A percentile compares a stretch with the other conserved stretches of the same genome.
phyloP scores from a whole-genome alignment of 345 rosid genomes.

The Heritiera fomes region DNA sequence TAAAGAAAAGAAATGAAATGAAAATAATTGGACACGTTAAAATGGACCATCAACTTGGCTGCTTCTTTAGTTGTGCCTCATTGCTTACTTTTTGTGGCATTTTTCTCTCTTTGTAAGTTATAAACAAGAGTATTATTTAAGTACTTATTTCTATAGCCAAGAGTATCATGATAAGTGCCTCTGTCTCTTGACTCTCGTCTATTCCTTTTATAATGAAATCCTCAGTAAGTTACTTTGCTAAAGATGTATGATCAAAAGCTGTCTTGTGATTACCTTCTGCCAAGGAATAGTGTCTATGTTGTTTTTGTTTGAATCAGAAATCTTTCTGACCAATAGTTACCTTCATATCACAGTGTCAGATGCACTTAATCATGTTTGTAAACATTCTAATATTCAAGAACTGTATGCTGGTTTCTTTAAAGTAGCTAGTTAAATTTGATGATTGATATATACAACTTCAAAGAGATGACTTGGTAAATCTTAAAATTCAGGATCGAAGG shows the following conservation, averaged over 20 bases:
- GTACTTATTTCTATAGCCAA: neutral
- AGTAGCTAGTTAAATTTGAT: neutral
- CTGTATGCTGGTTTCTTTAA: neutral
- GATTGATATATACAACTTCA: too few relatives aligned
- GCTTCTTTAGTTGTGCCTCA: neutral
- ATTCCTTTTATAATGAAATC: neutral
- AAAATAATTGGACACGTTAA: conserved; percentile 27
- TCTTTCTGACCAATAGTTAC: neutral
- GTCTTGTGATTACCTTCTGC: neutral
- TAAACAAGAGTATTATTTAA: too few relatives aligned
- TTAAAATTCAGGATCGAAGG: conserved; percentile 67
- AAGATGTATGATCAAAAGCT: neutral
- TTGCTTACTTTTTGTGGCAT: neutral
- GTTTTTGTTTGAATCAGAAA: neutral
- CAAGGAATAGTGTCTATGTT: neutral
- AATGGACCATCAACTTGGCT: neutral
- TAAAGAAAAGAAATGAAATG: neutral
- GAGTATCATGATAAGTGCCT: neutral
- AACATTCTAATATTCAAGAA: neutral
- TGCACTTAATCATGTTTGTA: neutral
- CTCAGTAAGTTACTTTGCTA: neutral
- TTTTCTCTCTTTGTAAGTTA: neutral
- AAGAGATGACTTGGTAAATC: neutral
- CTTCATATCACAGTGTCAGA: too few relatives aligned
- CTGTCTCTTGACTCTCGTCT: neutral